Evolutionary conservation across 2,329 filamentous ascomycete genomes (phyloP), one percentile per base, ranked within the genome.

Genomic region (Fusarium goolgardi): DNA sequence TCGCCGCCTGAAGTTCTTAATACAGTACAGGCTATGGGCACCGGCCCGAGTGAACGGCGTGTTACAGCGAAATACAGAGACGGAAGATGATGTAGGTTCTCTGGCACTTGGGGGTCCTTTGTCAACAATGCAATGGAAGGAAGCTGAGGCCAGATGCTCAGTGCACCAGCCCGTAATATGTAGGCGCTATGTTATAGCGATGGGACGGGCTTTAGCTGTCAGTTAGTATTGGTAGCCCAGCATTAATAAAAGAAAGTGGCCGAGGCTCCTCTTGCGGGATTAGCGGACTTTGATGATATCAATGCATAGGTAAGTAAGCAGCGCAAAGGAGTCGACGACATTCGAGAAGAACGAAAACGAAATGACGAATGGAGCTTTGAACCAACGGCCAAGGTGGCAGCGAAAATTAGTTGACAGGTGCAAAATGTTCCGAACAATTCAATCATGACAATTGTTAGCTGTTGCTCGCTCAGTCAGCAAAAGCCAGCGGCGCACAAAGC

Each of bases 41-140:
- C 56, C 59, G 46, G 59, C 41, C 54, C 52, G 53, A 71, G 61
- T 67, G 65, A 57, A 65, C 53, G 58, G 54, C 57, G 57, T 58
- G 55, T 69, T 50, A 58, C 54, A 63, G 44, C 35, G 43, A 51
- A 35, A 47, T 44, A 69, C 35, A 35, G 52, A 47, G 43, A 64
- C 40, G 37, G 46, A 40, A 47, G 59, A 45, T 69, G 62, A 50
- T 67, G 62, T 57, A 62, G 62, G 40, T 37, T 56, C 29, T 54
- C 27, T 64, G 10, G 59, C 55, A 51, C 35, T 60, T 55, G 18
- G 44, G 41, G 40, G 35, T 60, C 51, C 55, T 65, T 23, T 53
- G 31, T 12, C 18, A 37, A 39, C 43, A 37, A 47, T 49, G 23
- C 31, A 47, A 37, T 47, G 8, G 41, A 49, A 18, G 10, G 32